Base-by-base conservation (phyloP, 176 grass and related monocot genomes). In the Pontederia crassipes region DNA sequence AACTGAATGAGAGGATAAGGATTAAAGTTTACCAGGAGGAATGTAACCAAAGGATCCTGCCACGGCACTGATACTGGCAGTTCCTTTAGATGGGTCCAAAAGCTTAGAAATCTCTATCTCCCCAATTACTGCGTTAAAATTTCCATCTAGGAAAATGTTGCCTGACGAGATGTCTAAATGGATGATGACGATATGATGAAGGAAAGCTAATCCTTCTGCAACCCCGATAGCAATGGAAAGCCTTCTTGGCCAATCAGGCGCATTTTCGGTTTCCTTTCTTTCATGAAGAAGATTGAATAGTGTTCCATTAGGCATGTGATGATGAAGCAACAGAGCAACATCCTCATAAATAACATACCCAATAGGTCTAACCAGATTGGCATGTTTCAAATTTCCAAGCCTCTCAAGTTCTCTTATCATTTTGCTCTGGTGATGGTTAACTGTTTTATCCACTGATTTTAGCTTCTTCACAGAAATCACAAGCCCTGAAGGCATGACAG, bases 31-130 rank as follows among this genome's bases (percentile, higher is more conserved):
- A 97, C 92, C 92, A 64, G 92, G 92, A 85, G 92, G 92, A 64
- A 97, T 97, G 57, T 97, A 97, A 51, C 92, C 92, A 24, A 91
- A 97, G 32, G 92, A 88, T 12, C 92, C 92, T 0, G 92, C 92
- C 45, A 97, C 87, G 0, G 92, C 79, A 46, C 92, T 97, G 58
- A 97, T 90, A 66, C 92, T 97, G 20, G 92, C 87, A 49, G 92
- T 88, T 56, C 92, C 92, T 61, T 91, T 97, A 16, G 81, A 91
- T 32, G 87, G 87, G 27, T 97, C 92, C 59, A 97, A 81, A 35
- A 97, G 55, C 78, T 88, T 97, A 52, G 92, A 88, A 53, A 97
- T 91, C 74, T 97, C 92, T 8, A 91, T 86, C 66, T 97, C 92
- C 8, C 83, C 87, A 4, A 97, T 75, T 54, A 97, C 76, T 0